Conservation (phyloP, 2,329 filamentous ascomycete genomes). For the Kalmusia sp. region DNA sequence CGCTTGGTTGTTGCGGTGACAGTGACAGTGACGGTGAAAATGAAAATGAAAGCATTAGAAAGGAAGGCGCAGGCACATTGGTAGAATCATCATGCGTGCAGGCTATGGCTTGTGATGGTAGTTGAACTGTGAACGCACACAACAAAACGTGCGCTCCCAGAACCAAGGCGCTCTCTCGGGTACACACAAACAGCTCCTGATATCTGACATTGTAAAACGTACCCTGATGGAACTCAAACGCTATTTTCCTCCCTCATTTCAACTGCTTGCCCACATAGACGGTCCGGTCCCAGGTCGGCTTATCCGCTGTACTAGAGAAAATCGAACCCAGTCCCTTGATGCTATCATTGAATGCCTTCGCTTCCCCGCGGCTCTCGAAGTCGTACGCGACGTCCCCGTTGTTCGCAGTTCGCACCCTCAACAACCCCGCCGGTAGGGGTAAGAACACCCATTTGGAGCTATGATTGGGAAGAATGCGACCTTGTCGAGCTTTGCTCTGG, state of each 20-base stretch:
- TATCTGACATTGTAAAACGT: too few species aligned
- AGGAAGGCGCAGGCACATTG: too few species aligned
- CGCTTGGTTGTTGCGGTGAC: too few species aligned
- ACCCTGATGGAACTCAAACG: not conserved
- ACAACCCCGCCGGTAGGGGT: constrained; percentile 25
- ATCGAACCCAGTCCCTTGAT: constrained; percentile 22
- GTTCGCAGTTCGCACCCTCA: constrained; percentile 24
- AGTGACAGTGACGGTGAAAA: too few species aligned
- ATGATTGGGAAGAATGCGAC: constrained; percentile 21
- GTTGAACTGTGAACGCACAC: too few species aligned
- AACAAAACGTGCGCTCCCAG: too few species aligned
- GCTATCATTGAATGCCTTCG: constrained; percentile 21
- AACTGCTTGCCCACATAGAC: constrained; percentile 26
- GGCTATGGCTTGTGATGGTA: too few species aligned
- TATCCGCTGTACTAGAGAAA: constrained; percentile 16
- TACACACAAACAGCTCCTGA: too few species aligned
- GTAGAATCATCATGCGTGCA: too few species aligned
- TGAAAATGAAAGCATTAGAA: too few species aligned
- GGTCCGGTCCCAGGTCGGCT: constrained; percentile 16
- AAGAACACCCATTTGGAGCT: constrained; percentile 27
- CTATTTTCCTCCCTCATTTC: not conserved
- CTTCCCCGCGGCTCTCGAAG: constrained; percentile 23
- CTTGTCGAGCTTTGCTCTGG: constrained; percentile 27
- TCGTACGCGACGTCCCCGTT: constrained; percentile 27
- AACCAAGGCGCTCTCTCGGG: too few species aligned